Conservation (phyloP, 2,329 filamentous ascomycete species). For the Neonectria neomacrospora region DNA sequence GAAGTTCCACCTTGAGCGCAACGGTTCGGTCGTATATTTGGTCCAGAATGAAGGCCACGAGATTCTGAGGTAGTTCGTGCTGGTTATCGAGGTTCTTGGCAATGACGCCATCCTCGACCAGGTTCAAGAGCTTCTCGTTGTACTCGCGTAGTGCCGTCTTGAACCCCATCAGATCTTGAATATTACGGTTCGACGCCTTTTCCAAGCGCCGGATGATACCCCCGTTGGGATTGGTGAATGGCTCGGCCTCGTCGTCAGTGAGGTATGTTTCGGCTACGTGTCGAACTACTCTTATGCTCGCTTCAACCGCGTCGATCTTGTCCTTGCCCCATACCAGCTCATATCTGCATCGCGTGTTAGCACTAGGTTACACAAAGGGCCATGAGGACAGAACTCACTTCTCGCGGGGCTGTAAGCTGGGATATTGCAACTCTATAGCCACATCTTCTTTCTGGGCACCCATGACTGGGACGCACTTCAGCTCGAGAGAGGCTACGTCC, state of each 20-base stretch:
- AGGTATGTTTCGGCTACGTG: conserved; percentile 82
- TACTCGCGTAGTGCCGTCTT: conserved; percentile 78
- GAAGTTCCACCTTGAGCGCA: conserved; percentile 84
- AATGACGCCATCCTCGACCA: conserved; percentile 77
- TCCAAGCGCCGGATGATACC: conserved; percentile 83
- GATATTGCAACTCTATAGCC: conserved; percentile 82
- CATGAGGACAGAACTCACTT: conserved; percentile 58
- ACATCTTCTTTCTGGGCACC: conserved; percentile 64
- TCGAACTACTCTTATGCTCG: conserved; percentile 76
- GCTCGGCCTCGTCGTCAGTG: conserved; percentile 72
- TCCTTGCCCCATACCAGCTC: conserved; percentile 83
- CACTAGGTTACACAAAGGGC: conserved; percentile 2
- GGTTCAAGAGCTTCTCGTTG: conserved; percentile 74
- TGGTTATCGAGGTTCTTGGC: conserved; percentile 75
- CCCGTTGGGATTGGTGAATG: conserved; percentile 76
- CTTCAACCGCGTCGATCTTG: conserved; percentile 79
- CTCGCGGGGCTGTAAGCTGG: conserved; percentile 76
- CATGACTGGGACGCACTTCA: conserved; percentile 63
- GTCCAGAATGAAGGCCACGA: conserved; percentile 82
- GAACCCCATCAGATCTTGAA: conserved; percentile 74
- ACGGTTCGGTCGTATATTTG: conserved; percentile 95
- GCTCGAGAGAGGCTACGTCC: conserved; percentile 63
- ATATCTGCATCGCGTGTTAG: conserved; percentile 47
- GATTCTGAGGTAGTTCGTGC: conserved; percentile 75
- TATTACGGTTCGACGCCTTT: conserved; percentile 75